Percentiles rank a stretch among this genome's conserved stretches.
Evolutionary conservation across 192 early-diverging fungal genomes (phyloP).

Genomic region (Coemansia sp.): DNA sequence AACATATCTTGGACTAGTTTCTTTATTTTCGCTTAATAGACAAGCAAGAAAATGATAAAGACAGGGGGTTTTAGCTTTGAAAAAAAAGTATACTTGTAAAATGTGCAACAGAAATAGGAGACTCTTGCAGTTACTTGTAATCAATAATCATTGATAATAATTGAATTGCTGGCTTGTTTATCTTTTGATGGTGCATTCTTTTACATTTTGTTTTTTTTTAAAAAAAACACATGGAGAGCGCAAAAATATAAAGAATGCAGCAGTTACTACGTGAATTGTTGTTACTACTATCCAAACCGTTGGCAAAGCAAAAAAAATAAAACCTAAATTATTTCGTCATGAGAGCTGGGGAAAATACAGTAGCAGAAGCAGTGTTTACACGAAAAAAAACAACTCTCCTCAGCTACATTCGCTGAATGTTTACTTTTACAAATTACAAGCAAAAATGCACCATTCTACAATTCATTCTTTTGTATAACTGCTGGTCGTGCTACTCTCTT

Average conservation of each 20-base stretch:
- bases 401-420: too few relatives aligned
- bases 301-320: background rate
- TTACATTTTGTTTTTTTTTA: too few relatives aligned
- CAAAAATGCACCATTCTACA: background rate
- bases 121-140: background rate
- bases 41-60: too few relatives aligned
- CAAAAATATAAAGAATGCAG: background rate
- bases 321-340: background rate
- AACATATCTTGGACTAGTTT: background rate
- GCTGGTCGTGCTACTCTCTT: constrained; percentile 1
- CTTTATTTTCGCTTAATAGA: background rate
- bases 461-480: background rate
- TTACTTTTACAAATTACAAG: too few relatives aligned
- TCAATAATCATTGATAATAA: too few relatives aligned
- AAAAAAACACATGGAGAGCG: background rate
- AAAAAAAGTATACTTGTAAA: too few relatives aligned
- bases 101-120: background rate
- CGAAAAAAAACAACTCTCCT: background rate
- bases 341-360: background rate
- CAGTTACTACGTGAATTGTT: background rate
- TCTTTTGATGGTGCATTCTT: too few relatives aligned
- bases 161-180: too few relatives aligned
- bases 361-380: background rate
- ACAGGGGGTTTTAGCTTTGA: too few relatives aligned
- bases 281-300: background rate